Conservation (phyloP, 2,329 filamentous ascomycete species). For the Beauveria pseudobassiana region DNA sequence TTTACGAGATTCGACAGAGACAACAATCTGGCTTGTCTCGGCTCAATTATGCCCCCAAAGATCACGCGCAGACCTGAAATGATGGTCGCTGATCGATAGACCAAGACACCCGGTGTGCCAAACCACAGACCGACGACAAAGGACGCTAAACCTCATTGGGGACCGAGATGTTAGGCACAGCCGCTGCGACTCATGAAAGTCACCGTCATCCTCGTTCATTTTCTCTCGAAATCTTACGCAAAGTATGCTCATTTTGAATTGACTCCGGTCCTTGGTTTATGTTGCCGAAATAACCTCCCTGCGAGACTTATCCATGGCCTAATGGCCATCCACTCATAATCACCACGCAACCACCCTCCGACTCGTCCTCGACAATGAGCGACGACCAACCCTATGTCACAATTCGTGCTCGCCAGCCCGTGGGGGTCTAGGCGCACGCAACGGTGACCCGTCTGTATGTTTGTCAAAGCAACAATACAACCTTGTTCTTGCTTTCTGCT, state of each 20-base stretch:
- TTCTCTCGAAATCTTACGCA: not conserved
- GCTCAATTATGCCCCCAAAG: not conserved
- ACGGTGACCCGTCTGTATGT: slow-evolving; percentile 43
- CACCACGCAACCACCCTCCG: not conserved
- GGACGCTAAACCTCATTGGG: slow-evolving; percentile 26
- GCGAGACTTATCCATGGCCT: not conserved
- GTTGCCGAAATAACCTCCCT: not conserved
- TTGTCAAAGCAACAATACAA: not conserved
- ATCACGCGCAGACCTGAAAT: not conserved
- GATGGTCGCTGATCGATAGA: not conserved
- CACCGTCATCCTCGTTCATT: not conserved
- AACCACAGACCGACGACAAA: slow-evolving; percentile 8
- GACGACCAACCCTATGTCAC: slow-evolving; percentile 44
- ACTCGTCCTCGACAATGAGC: slow-evolving; percentile 25
- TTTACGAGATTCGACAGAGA: not conserved
- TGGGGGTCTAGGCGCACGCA: slow-evolving; percentile 37
- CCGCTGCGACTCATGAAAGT: not conserved
- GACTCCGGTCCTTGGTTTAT: not conserved
- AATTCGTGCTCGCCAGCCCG: slow-evolving; percentile 41
- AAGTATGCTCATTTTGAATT: not conserved
- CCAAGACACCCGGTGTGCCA: slow-evolving; percentile 13
- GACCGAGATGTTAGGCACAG: slow-evolving; percentile 23
- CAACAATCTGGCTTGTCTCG: not conserved
- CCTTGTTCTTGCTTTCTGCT: not conserved
- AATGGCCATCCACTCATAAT: slow-evolving; percentile 1